Evolutionary conservation across 257 asterid species (phyloP), one percentile per base, ranked within the genome.

Genomic region (Echium plantagineum): DNA sequence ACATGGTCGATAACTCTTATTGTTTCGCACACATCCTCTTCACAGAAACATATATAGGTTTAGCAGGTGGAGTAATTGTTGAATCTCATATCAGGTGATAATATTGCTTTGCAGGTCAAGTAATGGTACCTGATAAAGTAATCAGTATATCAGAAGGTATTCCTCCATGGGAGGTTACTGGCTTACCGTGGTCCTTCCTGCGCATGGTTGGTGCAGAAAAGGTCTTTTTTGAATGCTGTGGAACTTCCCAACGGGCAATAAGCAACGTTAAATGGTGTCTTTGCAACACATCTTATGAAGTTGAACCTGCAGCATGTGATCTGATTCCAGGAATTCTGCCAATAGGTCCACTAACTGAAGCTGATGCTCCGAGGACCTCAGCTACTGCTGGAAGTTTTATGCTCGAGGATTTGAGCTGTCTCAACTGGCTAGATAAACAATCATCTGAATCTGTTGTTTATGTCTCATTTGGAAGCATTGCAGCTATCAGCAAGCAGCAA

Each of bases 231-330:
- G 48, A 59, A 52, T 24, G 17, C 21, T 59, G 65, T 21, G 15
- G 16, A 35, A 49, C 59, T 30, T 6, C 20, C 0, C 59, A 65
- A 57, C 63, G 58, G n/a, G 35, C 52, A 47, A 46, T 42, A 13
- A 51, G 38, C 21, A 17, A 66, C 5, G 54, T 13, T 28, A 20
- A 65, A 18, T 66, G 60, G 61, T 18, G 57, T 47, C 60, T 68
- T 15, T 56, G 55, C 58, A 62, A 68, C 58, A n/a, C 64, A 32
- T 62, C 12, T 35, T 57, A 57, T 49, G 69, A 69, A 8, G 59
- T 63, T n/a, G 80, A 80, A 60, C 42, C 73, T 49, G 60, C 72
- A 55, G 69, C 74, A 55, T 77, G 75, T 47, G 42, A 67, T 21
- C 55, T 74, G 53, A 54, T 21, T 46, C 82, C 84, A 8, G 65